Percentiles rank a stretch among this genome's conserved stretches.
These are phyloP conservation scores for Pseudopyricularia javanii DNA, from an alignment of 2,329 filamentous ascomycete genomes.

Conservation along the genomic window DNA sequence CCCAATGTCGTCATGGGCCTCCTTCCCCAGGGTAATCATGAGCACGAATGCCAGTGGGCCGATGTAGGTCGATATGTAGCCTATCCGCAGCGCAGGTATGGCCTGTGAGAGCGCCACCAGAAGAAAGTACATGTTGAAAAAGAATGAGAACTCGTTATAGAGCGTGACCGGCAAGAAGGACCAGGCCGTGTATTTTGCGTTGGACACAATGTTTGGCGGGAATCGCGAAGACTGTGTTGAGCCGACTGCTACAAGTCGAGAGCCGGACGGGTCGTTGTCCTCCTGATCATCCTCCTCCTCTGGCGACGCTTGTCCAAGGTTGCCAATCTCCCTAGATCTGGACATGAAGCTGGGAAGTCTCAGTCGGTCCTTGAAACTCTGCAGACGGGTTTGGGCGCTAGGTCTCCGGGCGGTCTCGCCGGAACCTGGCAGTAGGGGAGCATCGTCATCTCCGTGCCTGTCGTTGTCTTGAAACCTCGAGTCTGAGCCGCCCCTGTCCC, in stretches of 20 bases:
- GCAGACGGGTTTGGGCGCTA: conserved; percentile 26
- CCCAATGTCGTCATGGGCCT: conserved; percentile 87
- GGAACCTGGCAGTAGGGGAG: conserved; percentile 50
- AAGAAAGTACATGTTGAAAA: conserved; percentile 99
- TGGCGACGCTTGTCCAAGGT: conserved; percentile 18
- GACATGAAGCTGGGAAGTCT: conserved; percentile 59
- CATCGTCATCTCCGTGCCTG: conserved; percentile 49
- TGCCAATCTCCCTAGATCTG: conserved; percentile 17
- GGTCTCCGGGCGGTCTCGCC: conserved; percentile 18
- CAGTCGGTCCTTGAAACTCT: conserved; percentile 34
- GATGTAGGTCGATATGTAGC: conserved; percentile 89
- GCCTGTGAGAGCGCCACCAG: conserved; percentile 89
- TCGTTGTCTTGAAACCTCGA: conserved; percentile 1
- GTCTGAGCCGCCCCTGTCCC: conserved; percentile 18
- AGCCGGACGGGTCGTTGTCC: conserved; percentile 54
- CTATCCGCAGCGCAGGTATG: conserved; percentile 79
- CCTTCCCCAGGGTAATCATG: conserved; percentile 84
- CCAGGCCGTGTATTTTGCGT: conserved; percentile 93
- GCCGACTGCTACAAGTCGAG: conserved; percentile 66
- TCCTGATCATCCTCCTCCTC: conserved; percentile 32
- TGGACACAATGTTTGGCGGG: conserved; percentile 84
- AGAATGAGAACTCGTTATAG: conserved; percentile 99
- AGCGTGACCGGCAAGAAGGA: conserved; percentile 89
- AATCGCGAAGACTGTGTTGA: conserved; percentile 62
- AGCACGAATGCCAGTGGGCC: conserved; percentile 87